A percentile compares a stretch with the other conserved stretches of the same genome.
Evolutionary conservation across 2,329 filamentous ascomycete genomes (phyloP).

Genomic region (Pseudocercospora ulei): DNA sequence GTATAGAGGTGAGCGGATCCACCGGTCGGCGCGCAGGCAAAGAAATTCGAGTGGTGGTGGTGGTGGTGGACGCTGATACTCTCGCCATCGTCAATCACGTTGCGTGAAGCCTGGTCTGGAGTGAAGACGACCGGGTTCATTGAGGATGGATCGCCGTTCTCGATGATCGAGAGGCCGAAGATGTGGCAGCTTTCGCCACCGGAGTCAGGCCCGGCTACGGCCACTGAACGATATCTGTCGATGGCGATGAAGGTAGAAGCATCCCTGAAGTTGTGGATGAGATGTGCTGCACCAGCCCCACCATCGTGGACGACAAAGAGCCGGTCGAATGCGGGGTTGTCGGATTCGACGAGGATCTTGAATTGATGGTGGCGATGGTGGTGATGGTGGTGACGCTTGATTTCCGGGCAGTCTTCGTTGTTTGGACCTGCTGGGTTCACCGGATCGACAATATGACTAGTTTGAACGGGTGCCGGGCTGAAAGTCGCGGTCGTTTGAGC

Average conservation of each 20-base stretch:
- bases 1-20: slow-evolving; percentile 3
- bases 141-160: neutral
- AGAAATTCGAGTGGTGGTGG: neutral
- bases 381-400: neutral
- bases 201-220: neutral
- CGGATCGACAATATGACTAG: neutral
- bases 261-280: neutral
- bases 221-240: neutral
- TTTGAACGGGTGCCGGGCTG: neutral
- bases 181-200: neutral
- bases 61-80: neutral
- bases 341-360: slow-evolving; percentile 2
- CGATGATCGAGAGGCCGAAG: slow-evolving; percentile 2
- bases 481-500: neutral
- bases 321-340: neutral
- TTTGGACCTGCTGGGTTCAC: neutral
- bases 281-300: neutral
- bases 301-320: neutral
- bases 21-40: neutral
- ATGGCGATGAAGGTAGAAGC: neutral
- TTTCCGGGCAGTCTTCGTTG: neutral
- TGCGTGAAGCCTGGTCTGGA: neutral
- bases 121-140: neutral
- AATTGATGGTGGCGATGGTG: slow-evolving; percentile 2
- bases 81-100: neutral